These are phyloP conservation scores for Capsella rubella DNA, from an alignment of 441 rosid species.

Conservation along the genomic window DNA sequence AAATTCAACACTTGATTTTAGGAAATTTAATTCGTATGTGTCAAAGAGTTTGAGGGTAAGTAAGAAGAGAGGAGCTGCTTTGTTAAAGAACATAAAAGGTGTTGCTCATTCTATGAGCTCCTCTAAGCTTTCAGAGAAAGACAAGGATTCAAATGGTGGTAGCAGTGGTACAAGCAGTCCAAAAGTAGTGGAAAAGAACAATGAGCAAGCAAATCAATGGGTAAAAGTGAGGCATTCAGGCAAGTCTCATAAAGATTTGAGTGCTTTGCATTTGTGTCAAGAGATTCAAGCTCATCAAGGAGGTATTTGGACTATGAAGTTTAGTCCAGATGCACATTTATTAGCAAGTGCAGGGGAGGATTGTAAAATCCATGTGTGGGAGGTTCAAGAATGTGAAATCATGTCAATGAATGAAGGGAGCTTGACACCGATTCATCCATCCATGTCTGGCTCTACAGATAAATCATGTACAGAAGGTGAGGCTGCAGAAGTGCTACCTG, in stretches of 20 bases:
- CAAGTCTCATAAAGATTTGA: slow-evolving; percentile 77
- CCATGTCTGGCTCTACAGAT: slow-evolving; percentile 42
- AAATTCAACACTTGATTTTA: slow-evolving; percentile 37
- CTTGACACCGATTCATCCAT: slow-evolving; percentile 67
- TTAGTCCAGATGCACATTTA: slow-evolving; percentile 62
- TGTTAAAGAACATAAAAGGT: slow-evolving; percentile 82
- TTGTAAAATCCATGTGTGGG: slow-evolving; percentile 79
- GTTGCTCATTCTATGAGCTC: slow-evolving; percentile 75
- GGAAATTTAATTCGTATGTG: slow-evolving; percentile 62
- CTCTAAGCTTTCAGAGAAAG: slow-evolving; percentile 55
- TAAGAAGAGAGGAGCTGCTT: slow-evolving; percentile 82
- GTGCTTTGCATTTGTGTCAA: slow-evolving; percentile 88
- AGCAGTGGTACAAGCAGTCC: slow-evolving; percentile 16
- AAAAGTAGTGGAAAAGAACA: slow-evolving; percentile 46
- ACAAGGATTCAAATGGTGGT: slow-evolving; percentile 46
- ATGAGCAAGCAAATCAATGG: slow-evolving; percentile 60
- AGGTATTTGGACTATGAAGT: slow-evolving; percentile 86
- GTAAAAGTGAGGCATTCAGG: slow-evolving; percentile 80
- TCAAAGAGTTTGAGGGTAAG: slow-evolving; percentile 81
- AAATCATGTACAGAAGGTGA: slow-evolving; percentile 44
- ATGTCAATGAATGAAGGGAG: slow-evolving; percentile 69
- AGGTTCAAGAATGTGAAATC: slow-evolving; percentile 89
- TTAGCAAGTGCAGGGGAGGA: slow-evolving; percentile 96
- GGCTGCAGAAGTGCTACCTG: slow-evolving; percentile 43
- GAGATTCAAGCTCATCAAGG: slow-evolving; percentile 95